Evolutionary conservation across 1,284 basidiomycete genomes (phyloP).

Genomic region (Phylloporus gajari): DNA sequence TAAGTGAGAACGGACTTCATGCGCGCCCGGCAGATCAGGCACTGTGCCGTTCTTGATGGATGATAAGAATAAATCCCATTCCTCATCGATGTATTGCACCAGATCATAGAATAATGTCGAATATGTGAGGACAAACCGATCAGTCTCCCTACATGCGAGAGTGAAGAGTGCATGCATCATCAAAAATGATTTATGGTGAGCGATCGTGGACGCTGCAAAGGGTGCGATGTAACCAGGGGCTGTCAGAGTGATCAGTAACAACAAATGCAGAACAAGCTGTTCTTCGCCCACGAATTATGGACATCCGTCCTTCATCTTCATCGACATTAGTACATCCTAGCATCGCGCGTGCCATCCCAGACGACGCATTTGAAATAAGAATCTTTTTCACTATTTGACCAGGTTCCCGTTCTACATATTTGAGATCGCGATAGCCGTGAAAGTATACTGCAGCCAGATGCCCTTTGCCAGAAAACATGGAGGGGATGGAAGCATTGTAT

Average conservation of each 20-base stretch:
- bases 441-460: not conserved
- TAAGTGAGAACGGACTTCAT: conserved; percentile 14
- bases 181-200: conserved; percentile 15
- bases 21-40: conserved; percentile 20
- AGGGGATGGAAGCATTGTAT: not conserved
- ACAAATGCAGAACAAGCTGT: not conserved
- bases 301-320: conserved; percentile 6
- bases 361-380: not conserved
- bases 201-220: conserved; percentile 15
- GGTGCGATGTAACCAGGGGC: conserved; percentile 13
- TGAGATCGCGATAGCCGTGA: conserved; percentile 7
- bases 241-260: not conserved
- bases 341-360: not conserved
- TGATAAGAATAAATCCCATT: conserved; percentile 21
- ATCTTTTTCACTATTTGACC: conserved; percentile 6
- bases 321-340: conserved; percentile 10
- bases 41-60: conserved; percentile 19
- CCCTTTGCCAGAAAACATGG: not conserved
- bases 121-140: conserved; percentile 10
- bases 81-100: conserved; percentile 18
- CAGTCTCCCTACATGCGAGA: conserved; percentile 13
- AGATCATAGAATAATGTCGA: conserved; percentile 21
- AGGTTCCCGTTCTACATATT: conserved; percentile 9
- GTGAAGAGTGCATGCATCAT: conserved; percentile 24
- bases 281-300: not conserved